phyloP scores from a whole-genome alignment of 1,284 basidiomycete species.

The Schizophyllum amplum region DNA sequence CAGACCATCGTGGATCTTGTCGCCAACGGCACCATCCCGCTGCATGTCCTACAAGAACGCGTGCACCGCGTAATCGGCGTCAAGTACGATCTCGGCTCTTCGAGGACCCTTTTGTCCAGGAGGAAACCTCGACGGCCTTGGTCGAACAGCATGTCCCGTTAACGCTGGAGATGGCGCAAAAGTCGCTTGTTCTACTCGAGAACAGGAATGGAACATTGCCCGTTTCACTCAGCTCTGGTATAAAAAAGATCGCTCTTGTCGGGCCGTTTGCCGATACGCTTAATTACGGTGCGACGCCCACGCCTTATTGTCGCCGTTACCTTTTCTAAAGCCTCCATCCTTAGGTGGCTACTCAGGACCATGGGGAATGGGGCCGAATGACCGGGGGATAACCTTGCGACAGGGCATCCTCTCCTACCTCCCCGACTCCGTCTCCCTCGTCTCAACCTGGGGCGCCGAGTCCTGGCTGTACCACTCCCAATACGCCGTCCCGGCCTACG shows the following conservation, averaged over 20 bases:
- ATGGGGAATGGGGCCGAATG: slow-evolving; percentile 19
- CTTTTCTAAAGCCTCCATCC: no score
- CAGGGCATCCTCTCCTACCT: slow-evolving; percentile 18
- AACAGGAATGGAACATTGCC: slow-evolving; percentile 18
- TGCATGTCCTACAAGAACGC: slow-evolving; percentile 13
- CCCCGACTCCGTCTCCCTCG: slow-evolving; percentile 13
- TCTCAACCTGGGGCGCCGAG: slow-evolving; percentile 20
- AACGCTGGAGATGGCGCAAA: slow-evolving; percentile 19
- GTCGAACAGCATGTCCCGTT: slow-evolving; percentile 17
- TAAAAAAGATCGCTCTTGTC: slow-evolving; percentile 18
- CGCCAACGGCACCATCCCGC: slow-evolving; percentile 13
- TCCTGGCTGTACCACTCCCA: slow-evolving; percentile 22
- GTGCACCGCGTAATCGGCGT: slow-evolving; percentile 16
- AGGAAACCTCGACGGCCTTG: slow-evolving; percentile 12
- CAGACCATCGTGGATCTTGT: slow-evolving; percentile 16
- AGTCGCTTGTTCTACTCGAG: slow-evolving; percentile 19
- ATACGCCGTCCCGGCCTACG: slow-evolving; percentile 21
- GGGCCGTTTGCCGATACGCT: slow-evolving; percentile 20
- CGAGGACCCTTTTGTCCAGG: slow-evolving; percentile 18
- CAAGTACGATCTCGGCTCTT: slow-evolving; percentile 24
- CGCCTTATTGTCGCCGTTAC: no score
- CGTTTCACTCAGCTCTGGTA: slow-evolving; percentile 11
- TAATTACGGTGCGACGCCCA: slow-evolving; percentile 14
- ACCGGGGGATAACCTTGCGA: slow-evolving; percentile 17
- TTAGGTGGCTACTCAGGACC: slow-evolving; percentile 20